A percentile compares a stretch with the other conserved stretches of the same genome.
phyloP scores from a whole-genome alignment of 1,139 yeast species.

The Nakaseomyces delphensis region DNA sequence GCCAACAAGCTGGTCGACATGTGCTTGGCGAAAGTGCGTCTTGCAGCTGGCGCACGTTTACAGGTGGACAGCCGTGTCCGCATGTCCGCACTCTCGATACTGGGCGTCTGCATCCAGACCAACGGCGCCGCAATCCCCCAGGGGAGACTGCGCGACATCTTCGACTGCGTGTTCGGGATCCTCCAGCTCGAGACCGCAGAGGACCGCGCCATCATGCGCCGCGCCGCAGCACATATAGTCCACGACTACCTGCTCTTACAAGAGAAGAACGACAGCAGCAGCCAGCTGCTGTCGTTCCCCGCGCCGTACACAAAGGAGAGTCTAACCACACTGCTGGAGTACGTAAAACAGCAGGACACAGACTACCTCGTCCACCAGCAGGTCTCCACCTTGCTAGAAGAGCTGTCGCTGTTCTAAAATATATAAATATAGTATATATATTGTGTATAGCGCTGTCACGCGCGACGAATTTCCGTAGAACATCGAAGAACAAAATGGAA shows the following conservation, averaged over 20 bases:
- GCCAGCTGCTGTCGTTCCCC: slow-evolving; percentile 37
- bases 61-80: slow-evolving; percentile 51
- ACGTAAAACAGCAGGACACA: slow-evolving; percentile 40
- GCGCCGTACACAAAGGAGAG: slow-evolving; percentile 36
- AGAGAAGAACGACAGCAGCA: slow-evolving; percentile 22
- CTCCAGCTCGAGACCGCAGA: slow-evolving; percentile 46
- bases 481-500: not conserved
- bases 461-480: not conserved
- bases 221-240: slow-evolving; percentile 65
- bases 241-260: slow-evolving; percentile 48
- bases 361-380: slow-evolving; percentile 57
- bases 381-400: slow-evolving; percentile 17
- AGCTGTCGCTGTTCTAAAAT: slow-evolving; percentile 3
- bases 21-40: slow-evolving; percentile 26
- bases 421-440: not conserved
- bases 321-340: slow-evolving; percentile 38
- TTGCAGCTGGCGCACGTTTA: slow-evolving; percentile 13
- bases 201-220: slow-evolving; percentile 41
- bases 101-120: slow-evolving; percentile 58
- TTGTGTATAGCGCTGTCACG: not conserved
- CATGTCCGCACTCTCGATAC: slow-evolving; percentile 77
- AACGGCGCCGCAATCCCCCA: slow-evolving; percentile 47
- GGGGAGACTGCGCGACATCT: slow-evolving; percentile 42
- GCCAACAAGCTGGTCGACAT: slow-evolving; percentile 34
- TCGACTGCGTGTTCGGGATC: slow-evolving; percentile 73